A percentile compares a stretch with the other conserved stretches of the same genome.
phyloP scores from a whole-genome alignment of 495 filamentous ascomycete species.

The Daldinia loculata region DNA sequence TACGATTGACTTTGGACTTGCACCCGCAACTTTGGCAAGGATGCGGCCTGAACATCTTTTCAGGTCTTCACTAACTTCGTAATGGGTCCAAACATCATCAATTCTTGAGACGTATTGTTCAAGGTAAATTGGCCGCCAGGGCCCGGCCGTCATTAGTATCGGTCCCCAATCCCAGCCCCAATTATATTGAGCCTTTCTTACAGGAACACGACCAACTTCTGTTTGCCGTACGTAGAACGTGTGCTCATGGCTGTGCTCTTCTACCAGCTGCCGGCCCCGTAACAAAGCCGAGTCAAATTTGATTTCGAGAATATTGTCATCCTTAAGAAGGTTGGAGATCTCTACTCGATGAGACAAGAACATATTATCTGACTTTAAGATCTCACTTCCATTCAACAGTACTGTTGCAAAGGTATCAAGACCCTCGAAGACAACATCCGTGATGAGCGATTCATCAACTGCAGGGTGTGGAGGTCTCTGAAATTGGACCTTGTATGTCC shows the following conservation, averaged over 20 bases:
- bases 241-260: slow-evolving; percentile 54
- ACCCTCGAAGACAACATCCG: slow-evolving; percentile 66
- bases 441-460: slow-evolving; percentile 47
- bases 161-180: slow-evolving; percentile 91
- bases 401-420: slow-evolving; percentile 73
- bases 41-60: slow-evolving; percentile 46
- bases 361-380: slow-evolving; percentile 70
- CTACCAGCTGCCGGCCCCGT: slow-evolving; percentile 51
- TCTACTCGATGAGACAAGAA: slow-evolving; percentile 66
- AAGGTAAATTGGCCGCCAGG: slow-evolving; percentile 73
- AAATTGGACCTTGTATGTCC: slow-evolving; percentile 60
- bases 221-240: slow-evolving; percentile 59
- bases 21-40: slow-evolving; percentile 62
- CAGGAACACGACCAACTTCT: slow-evolving; percentile 52
- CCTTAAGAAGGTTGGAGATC: slow-evolving; percentile 38
- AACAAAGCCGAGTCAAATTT: slow-evolving; percentile 55
- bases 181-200: slow-evolving; percentile 66
- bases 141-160: slow-evolving; percentile 73
- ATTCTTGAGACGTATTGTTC: slow-evolving; percentile 63
- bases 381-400: slow-evolving; percentile 61
- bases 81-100: slow-evolving; percentile 63
- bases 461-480: slow-evolving; percentile 60
- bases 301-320: slow-evolving; percentile 50
- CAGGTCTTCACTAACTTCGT: slow-evolving; percentile 57
- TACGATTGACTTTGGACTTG: slow-evolving; percentile 36